These are phyloP conservation scores for Globisporangium heterothallicum DNA, from an alignment of 352 stramenopile genomes.

Conservation along the genomic window DNA sequence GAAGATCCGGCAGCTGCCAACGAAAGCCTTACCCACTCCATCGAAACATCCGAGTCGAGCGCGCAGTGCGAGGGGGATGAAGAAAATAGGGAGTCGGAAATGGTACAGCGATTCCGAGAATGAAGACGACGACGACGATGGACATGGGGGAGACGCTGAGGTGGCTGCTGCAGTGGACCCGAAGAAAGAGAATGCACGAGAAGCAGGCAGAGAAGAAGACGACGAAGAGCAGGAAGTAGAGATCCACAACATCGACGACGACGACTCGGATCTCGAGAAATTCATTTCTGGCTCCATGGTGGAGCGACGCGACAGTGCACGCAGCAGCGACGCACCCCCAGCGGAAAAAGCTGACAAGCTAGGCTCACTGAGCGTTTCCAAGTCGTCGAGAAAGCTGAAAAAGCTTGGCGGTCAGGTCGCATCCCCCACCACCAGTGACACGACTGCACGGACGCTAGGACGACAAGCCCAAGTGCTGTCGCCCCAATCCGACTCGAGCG, in stretches of 20 bases:
- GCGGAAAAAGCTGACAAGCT: constrained; percentile 6
- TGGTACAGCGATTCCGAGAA: constrained; percentile 57
- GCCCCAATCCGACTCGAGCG: constrained; percentile 10
- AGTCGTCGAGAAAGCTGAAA: constrained; percentile 1
- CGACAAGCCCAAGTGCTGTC: constrained; percentile 5
- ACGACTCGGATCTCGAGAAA: constrained; percentile 23
- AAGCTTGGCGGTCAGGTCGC: not conserved
- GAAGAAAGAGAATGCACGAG: not conserved
- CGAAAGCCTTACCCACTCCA: constrained; percentile 2
- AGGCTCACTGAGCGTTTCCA: constrained; percentile 19
- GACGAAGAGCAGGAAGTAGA: constrained; percentile 10
- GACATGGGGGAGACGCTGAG: too few relatives aligned
- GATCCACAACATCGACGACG: constrained; percentile 8
- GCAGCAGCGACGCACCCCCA: not conserved
- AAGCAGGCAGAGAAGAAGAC: not conserved
- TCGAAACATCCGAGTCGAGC: constrained; percentile 5
- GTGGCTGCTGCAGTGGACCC: not conserved
- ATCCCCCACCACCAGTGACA: not conserved
- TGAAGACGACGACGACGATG: constrained; percentile 18
- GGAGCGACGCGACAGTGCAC: constrained; percentile 1
- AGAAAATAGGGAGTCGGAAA: constrained; percentile 26
- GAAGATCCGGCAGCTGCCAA: constrained; percentile 15
- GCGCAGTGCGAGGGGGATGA: constrained; percentile 17
- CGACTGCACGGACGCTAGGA: not conserved
- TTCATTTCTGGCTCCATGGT: constrained; percentile 22